Base-by-base conservation (phyloP, 2,329 filamentous ascomycete species). In the Emergomyces orientalis region DNA sequence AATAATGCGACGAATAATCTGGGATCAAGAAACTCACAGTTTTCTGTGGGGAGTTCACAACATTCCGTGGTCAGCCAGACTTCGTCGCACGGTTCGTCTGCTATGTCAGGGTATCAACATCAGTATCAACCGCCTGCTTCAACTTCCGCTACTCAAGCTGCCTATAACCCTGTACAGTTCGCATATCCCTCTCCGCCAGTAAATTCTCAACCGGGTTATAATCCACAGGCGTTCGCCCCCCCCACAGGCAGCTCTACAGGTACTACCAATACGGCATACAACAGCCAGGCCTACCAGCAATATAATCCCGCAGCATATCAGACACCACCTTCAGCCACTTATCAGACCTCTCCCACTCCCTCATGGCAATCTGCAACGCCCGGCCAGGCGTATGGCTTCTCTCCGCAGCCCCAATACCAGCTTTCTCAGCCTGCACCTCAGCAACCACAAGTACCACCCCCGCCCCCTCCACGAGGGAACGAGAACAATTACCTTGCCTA, bases 141-240 rank as follows among this genome's bases (percentile, higher is more conserved):
- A 37, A 70, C 68, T 68, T 75, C 71, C 74, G 80, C 75, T 70
- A 76, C 74, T 71, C 81, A 76, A 69, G 77, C 74, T 22, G 68
- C 80, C 52, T 88, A 88, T 75, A 87, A 88, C 67, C 86, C 86
- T 17, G 84, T 86, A 70, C 78, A 84, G 69, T 88, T 85, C 73
- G 79, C 77, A 55, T 74, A 80, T 34, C 75, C 78, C 14, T 73
- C 77, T 43, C 72, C 77, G 30, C 78, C 79, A 62, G 77, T 79
- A 57, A 77, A 78, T 60, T 76, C 75, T 32, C 72, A 73, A 71
- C 74, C 76, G 73, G 81, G 83, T 52, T 93, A 92, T 75, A 93
- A 92, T 71, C 89, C 90, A 1, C 83, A 88, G 72, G 79, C 81
- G 45, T 93, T 82, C 69, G 71, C 69, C 47, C 67, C 69, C 47